phyloP scores from a whole-genome alignment of 78 protist genomes.

The Emiliania huxleyi region DNA sequence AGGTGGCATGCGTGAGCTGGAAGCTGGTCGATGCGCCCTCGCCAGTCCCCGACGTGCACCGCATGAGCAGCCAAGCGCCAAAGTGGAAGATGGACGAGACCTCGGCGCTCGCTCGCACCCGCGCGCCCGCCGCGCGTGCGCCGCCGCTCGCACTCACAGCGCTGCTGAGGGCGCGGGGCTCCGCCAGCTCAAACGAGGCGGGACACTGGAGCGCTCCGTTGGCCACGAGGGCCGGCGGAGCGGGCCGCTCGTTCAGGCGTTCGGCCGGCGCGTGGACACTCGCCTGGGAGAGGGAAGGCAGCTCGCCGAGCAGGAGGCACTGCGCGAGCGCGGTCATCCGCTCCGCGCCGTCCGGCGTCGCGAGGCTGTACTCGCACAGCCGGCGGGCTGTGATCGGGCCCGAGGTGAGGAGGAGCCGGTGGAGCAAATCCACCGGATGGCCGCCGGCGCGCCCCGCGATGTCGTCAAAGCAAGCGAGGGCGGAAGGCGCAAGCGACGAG shows the following conservation, averaged over 20 bases:
- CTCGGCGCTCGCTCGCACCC: too few species aligned
- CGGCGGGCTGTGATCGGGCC: neutral
- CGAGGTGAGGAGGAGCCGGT: neutral
- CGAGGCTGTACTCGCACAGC: neutral
- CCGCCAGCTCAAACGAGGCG: neutral
- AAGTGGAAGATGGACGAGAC: neutral
- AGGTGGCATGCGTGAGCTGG: neutral
- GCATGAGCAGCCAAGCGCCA: neutral
- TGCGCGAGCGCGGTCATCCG: neutral
- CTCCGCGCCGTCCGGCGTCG: neutral
- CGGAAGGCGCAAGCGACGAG: too few species aligned
- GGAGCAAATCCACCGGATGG: neutral
- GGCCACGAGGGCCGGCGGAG: neutral
- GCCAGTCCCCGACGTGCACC: neutral
- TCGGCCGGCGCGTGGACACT: too few species aligned
- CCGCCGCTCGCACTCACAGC: neutral
- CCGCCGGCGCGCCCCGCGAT: too few species aligned
- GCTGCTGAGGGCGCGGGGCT: neutral
- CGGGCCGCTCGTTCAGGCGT: too few species aligned
- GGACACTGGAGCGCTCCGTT: neutral
- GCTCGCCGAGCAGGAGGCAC: neutral
- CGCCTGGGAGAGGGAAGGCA: too few species aligned
- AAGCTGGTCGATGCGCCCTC: neutral
- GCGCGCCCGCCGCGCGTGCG: too few species aligned
- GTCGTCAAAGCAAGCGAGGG: too few species aligned